These are phyloP conservation scores for Neurospora tetrasperma DNA, from an alignment of 495 filamentous ascomycete species.

Conservation along the genomic window DNA sequence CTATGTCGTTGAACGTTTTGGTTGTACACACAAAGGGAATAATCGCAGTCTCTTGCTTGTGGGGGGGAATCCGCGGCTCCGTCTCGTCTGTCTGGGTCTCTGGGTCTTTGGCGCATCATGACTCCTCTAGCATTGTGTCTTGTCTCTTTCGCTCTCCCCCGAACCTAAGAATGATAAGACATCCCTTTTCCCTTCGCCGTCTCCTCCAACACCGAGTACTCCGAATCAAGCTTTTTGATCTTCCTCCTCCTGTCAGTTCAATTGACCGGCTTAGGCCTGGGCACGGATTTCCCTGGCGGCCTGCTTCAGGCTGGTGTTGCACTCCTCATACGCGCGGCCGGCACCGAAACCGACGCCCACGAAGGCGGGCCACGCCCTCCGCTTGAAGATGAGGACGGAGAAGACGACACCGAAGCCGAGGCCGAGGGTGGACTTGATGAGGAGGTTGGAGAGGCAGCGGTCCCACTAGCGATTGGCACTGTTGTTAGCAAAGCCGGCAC, in stretches of 20 bases:
- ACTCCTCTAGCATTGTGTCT: background rate
- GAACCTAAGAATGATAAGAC: background rate
- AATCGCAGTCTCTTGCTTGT: background rate
- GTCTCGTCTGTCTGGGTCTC: background rate
- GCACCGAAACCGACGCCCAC: constrained; percentile 90
- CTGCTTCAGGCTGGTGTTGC: constrained; percentile 54
- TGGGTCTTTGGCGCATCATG: background rate
- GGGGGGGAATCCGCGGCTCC: background rate
- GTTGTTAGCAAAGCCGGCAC: constrained; percentile 4
- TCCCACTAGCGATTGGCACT: constrained; percentile 65
- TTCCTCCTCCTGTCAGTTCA: background rate
- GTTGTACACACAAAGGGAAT: constrained; percentile 1
- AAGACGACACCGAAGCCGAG: constrained; percentile 95
- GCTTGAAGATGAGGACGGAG: constrained; percentile 95
- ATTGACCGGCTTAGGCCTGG: constrained; percentile 21
- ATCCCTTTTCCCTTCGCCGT: background rate
- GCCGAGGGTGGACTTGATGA: constrained; percentile 90
- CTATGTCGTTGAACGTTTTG: constrained; percentile 1
- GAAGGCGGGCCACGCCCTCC: constrained; percentile 90
- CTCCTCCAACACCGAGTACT: background rate
- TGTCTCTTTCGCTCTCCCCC: background rate
- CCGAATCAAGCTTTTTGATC: background rate
- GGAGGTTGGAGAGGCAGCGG: constrained; percentile 87
- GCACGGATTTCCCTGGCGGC: constrained; percentile 41
- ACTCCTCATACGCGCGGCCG: constrained; percentile 92